Conservation (phyloP, 345 rosid species). For the Gossypium sturtianum region DNA sequence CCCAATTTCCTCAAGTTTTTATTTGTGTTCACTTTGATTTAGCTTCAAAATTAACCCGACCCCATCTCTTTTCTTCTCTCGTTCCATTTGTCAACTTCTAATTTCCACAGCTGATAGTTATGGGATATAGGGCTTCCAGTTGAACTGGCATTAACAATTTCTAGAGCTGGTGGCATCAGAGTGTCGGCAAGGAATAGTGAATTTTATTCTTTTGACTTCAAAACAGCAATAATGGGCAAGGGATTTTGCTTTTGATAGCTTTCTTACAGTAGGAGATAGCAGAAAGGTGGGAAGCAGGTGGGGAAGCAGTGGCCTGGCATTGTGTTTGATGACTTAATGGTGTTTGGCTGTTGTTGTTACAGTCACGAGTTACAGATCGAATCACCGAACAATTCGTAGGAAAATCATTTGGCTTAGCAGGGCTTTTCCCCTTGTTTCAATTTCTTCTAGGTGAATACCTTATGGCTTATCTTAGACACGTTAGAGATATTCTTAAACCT, state of each 20-base stretch:
- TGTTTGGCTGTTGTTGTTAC: not conserved
- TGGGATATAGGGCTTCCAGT: not conserved
- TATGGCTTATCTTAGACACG: too few species aligned
- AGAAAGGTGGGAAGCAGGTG: not conserved
- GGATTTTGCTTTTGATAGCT: not conserved
- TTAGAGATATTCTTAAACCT: too few species aligned
- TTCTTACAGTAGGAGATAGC: not conserved
- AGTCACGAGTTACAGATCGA: not conserved
- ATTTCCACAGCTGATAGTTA: not conserved
- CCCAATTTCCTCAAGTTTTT: not conserved
- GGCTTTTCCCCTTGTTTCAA: too few species aligned
- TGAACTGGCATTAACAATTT: not conserved
- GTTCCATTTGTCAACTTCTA: slow-evolving; percentile 2
- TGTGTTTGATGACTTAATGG: not conserved
- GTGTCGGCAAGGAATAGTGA: not conserved
- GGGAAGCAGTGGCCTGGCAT: not conserved
- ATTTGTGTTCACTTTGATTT: not conserved
- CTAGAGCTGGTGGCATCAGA: not conserved
- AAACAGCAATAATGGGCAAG: not conserved
- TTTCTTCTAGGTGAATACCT: too few species aligned
- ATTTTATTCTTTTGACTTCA: not conserved
- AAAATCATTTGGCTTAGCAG: too few species aligned
- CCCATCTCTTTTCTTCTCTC: not conserved
- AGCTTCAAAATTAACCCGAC: not conserved
- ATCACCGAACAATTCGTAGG: not conserved